phyloP scores from a whole-genome alignment of 2,329 filamentous ascomycete genomes.

The Trichophyton mentagrophytes region DNA sequence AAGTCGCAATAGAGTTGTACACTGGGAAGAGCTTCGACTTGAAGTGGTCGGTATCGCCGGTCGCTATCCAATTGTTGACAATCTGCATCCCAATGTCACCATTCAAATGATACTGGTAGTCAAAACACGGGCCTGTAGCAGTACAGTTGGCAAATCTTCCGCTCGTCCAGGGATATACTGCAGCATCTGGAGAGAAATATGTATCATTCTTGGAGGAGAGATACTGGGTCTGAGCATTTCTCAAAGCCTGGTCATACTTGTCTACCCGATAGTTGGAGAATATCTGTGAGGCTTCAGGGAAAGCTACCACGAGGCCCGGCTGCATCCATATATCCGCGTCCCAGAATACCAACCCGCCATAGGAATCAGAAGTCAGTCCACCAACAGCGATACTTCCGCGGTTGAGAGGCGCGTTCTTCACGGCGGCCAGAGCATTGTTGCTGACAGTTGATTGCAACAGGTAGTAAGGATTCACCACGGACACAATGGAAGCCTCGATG shows the following conservation, averaged over 20 bases:
- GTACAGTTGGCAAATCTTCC: conserved; percentile 58
- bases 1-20: conserved; percentile 49
- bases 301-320: conserved; percentile 51
- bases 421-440: conserved; percentile 40
- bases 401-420: conserved; percentile 41
- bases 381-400: conserved; percentile 55
- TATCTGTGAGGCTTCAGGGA: conserved; percentile 49
- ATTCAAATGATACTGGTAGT: conserved; percentile 61
- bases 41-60: conserved; percentile 47
- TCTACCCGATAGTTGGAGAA: conserved; percentile 53
- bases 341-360: conserved; percentile 55
- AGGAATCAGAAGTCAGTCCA: conserved; percentile 54
- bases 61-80: conserved; percentile 48
- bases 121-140: conserved; percentile 50
- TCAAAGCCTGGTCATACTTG: conserved; percentile 45
- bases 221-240: conserved; percentile 45
- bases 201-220: conserved; percentile 49
- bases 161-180: conserved; percentile 56
- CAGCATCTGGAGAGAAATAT: conserved; percentile 44
- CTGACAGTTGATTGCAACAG: conserved; percentile 40
- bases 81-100: conserved; percentile 54
- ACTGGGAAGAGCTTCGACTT: conserved; percentile 47
- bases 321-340: conserved; percentile 57
- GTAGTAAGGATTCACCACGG: conserved; percentile 37
- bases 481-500: conserved; percentile 39